These are phyloP conservation scores for Alternaria infectoria DNA, from an alignment of 2,329 filamentous ascomycete species.

Conservation along the genomic window DNA sequence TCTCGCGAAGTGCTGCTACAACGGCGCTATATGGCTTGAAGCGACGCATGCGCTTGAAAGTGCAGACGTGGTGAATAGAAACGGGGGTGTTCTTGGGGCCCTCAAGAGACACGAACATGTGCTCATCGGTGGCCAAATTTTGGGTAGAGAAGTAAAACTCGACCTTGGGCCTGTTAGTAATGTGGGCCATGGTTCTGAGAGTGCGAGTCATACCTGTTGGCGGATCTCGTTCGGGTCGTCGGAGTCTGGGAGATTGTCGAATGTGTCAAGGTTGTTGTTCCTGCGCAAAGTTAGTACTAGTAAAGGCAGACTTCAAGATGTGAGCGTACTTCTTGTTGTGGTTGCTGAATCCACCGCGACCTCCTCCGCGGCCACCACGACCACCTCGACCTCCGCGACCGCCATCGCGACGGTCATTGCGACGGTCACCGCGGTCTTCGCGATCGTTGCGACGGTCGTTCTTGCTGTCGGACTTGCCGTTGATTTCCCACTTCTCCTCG, in stretches of 20 bases:
- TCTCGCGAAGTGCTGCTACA: constrained; percentile 81
- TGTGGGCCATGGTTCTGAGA: neutral
- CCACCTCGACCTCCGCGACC: constrained; percentile 19
- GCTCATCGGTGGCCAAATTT: constrained; percentile 88
- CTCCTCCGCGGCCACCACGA: constrained; percentile 23
- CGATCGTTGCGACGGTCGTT: constrained; percentile 22
- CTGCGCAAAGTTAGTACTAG: constrained; percentile 18
- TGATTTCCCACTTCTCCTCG: constrained; percentile 27
- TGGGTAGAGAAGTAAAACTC: constrained; percentile 96
- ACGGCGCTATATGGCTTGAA: constrained; percentile 89
- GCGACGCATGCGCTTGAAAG: constrained; percentile 93
- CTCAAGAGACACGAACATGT: constrained; percentile 78
- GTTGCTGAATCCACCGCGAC: constrained; percentile 26
- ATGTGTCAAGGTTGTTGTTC: constrained; percentile 39
- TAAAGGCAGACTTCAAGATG: too few relatives aligned
- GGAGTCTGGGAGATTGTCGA: constrained; percentile 66
- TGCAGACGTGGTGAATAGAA: constrained; percentile 75
- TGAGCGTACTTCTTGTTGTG: constrained; percentile 22
- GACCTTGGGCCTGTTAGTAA: constrained; percentile 63
- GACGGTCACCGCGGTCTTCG: constrained; percentile 17
- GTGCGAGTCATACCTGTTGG: constrained; percentile 68
- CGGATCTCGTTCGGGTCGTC: constrained; percentile 82
- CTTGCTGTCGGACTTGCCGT: constrained; percentile 21
- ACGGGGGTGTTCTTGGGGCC: constrained; percentile 84
- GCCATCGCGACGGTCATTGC: constrained; percentile 11